A percentile compares a stretch with the other conserved stretches of the same genome.
These are phyloP conservation scores for Leonotis leonurus DNA, from an alignment of 257 asterid genomes.

Conservation along the genomic window DNA sequence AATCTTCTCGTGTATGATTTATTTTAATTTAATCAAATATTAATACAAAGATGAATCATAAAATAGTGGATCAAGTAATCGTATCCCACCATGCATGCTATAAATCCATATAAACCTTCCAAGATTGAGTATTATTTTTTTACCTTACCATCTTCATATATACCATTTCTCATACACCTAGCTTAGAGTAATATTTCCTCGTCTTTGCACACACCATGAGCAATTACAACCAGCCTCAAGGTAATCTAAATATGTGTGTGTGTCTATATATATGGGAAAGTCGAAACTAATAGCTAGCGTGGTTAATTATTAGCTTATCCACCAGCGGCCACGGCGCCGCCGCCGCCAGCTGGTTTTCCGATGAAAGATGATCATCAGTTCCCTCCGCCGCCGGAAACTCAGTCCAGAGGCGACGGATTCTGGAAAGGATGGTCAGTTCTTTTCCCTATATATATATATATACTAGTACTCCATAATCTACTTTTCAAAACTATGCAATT, in stretches of 20 bases:
- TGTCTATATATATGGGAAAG: neutral
- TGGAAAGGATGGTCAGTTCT: slow-evolving; percentile 34
- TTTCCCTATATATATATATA: neutral
- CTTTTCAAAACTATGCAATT: neutral
- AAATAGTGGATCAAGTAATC: too few relatives aligned
- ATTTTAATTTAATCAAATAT: too few relatives aligned
- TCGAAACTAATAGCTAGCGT: too few relatives aligned
- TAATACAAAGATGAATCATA: too few relatives aligned
- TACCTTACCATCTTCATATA: neutral
- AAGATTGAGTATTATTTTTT: too few relatives aligned
- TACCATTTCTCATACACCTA: neutral
- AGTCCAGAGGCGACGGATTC: slow-evolving; percentile 24
- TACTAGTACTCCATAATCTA: neutral
- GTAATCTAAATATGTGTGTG: neutral
- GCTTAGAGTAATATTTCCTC: neutral
- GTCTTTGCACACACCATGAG: slow-evolving; percentile 15
- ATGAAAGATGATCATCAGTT: slow-evolving; percentile 15
- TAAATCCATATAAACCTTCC: neutral
- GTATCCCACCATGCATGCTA: too few relatives aligned
- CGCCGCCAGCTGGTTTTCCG: slow-evolving; percentile 23
- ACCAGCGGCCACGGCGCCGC: slow-evolving; percentile 19
- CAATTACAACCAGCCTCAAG: slow-evolving; percentile 37
- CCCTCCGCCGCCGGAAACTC: slow-evolving; percentile 1
- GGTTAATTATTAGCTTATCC: slow-evolving; percentile 21
- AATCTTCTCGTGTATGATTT: too few relatives aligned